Base-by-base conservation (phyloP, 2,329 filamentous ascomycete genomes). In the Seiridium cupressi region DNA sequence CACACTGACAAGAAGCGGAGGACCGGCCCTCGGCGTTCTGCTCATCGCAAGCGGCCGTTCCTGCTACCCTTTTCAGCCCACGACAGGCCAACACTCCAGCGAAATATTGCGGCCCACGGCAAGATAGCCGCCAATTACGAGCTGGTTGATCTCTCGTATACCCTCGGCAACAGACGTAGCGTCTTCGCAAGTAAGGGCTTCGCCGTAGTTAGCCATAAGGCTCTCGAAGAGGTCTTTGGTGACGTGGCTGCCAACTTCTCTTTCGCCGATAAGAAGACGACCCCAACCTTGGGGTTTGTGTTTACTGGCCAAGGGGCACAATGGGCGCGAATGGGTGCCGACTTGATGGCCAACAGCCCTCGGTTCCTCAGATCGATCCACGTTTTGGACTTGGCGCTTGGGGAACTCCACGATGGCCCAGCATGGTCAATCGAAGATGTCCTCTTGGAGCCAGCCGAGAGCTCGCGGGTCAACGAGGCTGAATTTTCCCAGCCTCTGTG, bases 301-400 rank as follows among this genome's bases (percentile, higher is more conserved):
- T 69, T 70, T 49, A 69, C 67, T 2, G 67, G 66, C 6, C 66
- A 69, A 57, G 70, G 70, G 40, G 67, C 70, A 4, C 70, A 73
- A 61, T 73, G 70, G 69, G 44, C 58, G 8, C 61, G 63, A 8
- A 72, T 72, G 70, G 70, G 67, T 3, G 61, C 46, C 26, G 59
- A 64, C 13, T 58, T 69, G 38, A 61, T 68, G n/a, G 55, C 44
- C 2, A 61, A 60, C 47, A 34, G 38, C 51, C 57, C 55, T 7
- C 46, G 54, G 8, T 63, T 66, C 60, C 51, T 57, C 26, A 34
- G 36, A n/a, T 58, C 64, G 1, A 59, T 64, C 34, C 49, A 61
- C 8, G 48, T 55, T 18, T 38, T 65, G 7, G 65, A 67, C 55
- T 49, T 49, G 6, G 62, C 62, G 10, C 55, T 67, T 2, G 60